phyloP scores from a whole-genome alignment of 352 stramenopile genomes.

The Phytophthora podocarpi region DNA sequence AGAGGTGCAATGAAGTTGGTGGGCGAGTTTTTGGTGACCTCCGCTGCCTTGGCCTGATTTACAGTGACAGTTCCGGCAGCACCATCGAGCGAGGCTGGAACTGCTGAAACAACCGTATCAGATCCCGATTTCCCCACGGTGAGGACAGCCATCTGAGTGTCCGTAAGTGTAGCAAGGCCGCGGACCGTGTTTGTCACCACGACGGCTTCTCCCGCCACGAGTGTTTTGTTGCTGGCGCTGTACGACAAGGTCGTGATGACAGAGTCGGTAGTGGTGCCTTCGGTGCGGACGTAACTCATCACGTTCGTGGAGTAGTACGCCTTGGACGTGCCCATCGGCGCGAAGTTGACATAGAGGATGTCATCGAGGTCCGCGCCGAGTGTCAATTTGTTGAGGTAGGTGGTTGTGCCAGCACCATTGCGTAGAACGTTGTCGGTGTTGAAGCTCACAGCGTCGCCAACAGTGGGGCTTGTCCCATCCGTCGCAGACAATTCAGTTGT shows the following conservation, averaged over 20 bases:
- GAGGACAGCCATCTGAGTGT: slow-evolving; percentile 50
- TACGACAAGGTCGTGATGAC: slow-evolving; percentile 58
- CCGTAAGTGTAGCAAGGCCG: slow-evolving; percentile 62
- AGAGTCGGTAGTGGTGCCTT: slow-evolving; percentile 32
- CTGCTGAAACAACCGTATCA: slow-evolving; percentile 27
- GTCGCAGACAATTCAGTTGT: slow-evolving; percentile 40
- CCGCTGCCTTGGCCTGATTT: slow-evolving; percentile 21
- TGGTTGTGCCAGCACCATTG: slow-evolving; percentile 67
- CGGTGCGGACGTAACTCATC: slow-evolving; percentile 49
- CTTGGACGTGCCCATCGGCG: slow-evolving; percentile 44
- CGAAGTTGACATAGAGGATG: slow-evolving; percentile 57
- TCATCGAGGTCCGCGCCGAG: slow-evolving; percentile 13
- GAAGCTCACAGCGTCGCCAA: slow-evolving; percentile 50
- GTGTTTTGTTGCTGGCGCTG: slow-evolving; percentile 32
- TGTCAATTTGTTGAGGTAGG: slow-evolving; percentile 53
- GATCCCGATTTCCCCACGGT: too few species aligned
- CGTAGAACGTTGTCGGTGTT: slow-evolving; percentile 39
- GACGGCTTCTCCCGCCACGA: slow-evolving; percentile 28
- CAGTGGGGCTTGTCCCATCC: slow-evolving; percentile 7
- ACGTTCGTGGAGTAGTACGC: slow-evolving; percentile 50
- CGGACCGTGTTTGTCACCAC: slow-evolving; percentile 41
- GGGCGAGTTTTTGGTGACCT: slow-evolving; percentile 27
- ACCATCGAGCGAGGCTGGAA: slow-evolving; percentile 36
- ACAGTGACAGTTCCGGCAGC: slow-evolving; percentile 18
- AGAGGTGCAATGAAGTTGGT: slow-evolving; percentile 51